Conservation (phyloP, 2,329 filamentous ascomycete genomes). For the Talaromyces rugulosus region DNA sequence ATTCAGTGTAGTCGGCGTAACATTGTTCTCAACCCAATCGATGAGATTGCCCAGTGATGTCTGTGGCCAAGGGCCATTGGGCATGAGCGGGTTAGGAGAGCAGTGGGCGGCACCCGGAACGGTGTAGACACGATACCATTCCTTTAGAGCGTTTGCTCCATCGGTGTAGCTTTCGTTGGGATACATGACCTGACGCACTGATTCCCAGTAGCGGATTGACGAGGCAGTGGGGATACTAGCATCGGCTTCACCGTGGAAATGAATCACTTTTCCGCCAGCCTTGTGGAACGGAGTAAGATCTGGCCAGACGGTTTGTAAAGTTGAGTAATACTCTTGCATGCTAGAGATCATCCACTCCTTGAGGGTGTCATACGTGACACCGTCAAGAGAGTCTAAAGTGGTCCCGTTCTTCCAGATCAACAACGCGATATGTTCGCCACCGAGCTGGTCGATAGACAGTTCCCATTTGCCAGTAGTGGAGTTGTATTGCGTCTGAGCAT, state of each 20-base stretch:
- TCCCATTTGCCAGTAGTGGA: slow-evolving; percentile 26
- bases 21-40: slow-evolving; percentile 51
- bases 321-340: slow-evolving; percentile 47
- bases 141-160: slow-evolving; percentile 39
- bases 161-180: slow-evolving; percentile 35
- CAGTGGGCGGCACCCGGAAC: slow-evolving; percentile 54
- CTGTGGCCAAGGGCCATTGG: slow-evolving; percentile 41
- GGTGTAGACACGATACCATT: slow-evolving; percentile 55
- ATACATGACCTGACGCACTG: slow-evolving; percentile 51
- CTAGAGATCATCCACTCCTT: slow-evolving; percentile 52
- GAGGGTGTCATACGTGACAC: slow-evolving; percentile 55
- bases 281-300: slow-evolving; percentile 50
- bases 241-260: slow-evolving; percentile 58
- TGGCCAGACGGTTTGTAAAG: slow-evolving; percentile 51
- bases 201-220: slow-evolving; percentile 54
- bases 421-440: slow-evolving; percentile 29
- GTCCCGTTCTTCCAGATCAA: slow-evolving; percentile 34
- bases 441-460: slow-evolving; percentile 28
- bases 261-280: slow-evolving; percentile 53
- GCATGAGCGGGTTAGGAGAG: slow-evolving; percentile 42
- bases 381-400: slow-evolving; percentile 40
- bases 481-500: slow-evolving; percentile 34
- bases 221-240: slow-evolving; percentile 50
- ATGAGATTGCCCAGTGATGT: slow-evolving; percentile 47
- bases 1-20: slow-evolving; percentile 39